Evolutionary conservation across 768 basidiomycete species (phyloP).

Genomic region (Calocybe cyanea): DNA sequence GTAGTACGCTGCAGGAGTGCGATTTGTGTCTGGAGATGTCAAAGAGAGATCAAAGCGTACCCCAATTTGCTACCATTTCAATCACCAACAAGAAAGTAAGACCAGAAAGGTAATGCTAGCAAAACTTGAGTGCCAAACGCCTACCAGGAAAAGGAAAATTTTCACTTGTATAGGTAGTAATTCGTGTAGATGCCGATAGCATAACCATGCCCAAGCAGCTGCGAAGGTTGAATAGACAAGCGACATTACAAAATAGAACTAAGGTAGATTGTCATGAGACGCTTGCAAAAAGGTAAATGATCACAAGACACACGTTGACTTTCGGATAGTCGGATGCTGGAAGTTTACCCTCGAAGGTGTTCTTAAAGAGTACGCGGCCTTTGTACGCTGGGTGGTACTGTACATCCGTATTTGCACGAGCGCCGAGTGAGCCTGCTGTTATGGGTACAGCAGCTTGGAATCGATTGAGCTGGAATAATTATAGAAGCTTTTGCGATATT

Average conservation of each 20-base stretch:
- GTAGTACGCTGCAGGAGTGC: slow-evolving; percentile 67
- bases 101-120: slow-evolving; percentile 86
- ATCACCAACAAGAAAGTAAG: slow-evolving; percentile 83
- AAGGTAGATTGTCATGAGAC: slow-evolving; percentile 4
- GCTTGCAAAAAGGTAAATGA: background rate
- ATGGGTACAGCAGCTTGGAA: slow-evolving; percentile 79
- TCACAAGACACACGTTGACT: slow-evolving; percentile 65
- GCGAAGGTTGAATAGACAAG: slow-evolving; percentile 71
- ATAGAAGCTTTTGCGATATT: background rate
- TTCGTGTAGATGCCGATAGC: slow-evolving; percentile 76
- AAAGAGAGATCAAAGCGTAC: slow-evolving; percentile 32
- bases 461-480: slow-evolving; percentile 1
- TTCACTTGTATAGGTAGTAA: slow-evolving; percentile 83
- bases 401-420: slow-evolving; percentile 45
- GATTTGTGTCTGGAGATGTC: background rate
- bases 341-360: slow-evolving; percentile 83
- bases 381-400: slow-evolving; percentile 73
- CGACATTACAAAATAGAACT: slow-evolving; percentile 91
- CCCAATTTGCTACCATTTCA: slow-evolving; percentile 93
- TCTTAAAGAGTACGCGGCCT: slow-evolving; percentile 81
- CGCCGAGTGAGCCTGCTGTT: slow-evolving; percentile 54
- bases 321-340: slow-evolving; percentile 96
- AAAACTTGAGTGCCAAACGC: background rate
- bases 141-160: background rate
- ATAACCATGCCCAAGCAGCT: slow-evolving; percentile 77